Conservation (phyloP, 176 grass and related monocot genomes). For the Secale cereale region DNA sequence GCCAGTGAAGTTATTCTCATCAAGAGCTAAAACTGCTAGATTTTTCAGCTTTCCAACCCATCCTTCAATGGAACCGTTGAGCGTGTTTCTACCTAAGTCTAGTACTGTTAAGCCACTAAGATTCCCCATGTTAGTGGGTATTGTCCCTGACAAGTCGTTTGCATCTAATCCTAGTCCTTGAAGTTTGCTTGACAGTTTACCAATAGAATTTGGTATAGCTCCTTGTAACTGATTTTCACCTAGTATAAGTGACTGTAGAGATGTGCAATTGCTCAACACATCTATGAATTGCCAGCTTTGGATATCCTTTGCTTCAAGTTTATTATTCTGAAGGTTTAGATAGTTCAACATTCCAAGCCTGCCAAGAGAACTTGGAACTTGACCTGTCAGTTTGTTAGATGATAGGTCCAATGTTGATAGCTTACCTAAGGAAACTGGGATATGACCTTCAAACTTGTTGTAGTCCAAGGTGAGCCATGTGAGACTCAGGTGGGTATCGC, state of each 20-base stretch:
- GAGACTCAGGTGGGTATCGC: background rate
- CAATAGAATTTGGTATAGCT: background rate
- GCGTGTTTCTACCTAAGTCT: background rate
- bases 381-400: background rate
- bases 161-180: background rate
- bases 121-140: background rate
- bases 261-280: background rate
- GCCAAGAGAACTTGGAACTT: slow-evolving; percentile 18
- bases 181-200: background rate
- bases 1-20: background rate
- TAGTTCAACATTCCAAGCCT: background rate
- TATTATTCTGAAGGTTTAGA: background rate
- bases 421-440: slow-evolving; percentile 31
- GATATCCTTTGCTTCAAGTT: slow-evolving; percentile 1
- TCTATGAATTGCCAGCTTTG: background rate
- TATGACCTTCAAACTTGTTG: slow-evolving; percentile 8
- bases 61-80: background rate
- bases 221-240: background rate
- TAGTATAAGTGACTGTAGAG: accelerated
- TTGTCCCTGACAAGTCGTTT: background rate
- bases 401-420: background rate
- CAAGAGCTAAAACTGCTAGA: background rate
- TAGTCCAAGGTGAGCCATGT: accelerated
- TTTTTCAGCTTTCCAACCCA: background rate
- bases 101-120: background rate